phyloP scores from a whole-genome alignment of 768 basidiomycete species.

The Agaricus sinodeliciosus region DNA sequence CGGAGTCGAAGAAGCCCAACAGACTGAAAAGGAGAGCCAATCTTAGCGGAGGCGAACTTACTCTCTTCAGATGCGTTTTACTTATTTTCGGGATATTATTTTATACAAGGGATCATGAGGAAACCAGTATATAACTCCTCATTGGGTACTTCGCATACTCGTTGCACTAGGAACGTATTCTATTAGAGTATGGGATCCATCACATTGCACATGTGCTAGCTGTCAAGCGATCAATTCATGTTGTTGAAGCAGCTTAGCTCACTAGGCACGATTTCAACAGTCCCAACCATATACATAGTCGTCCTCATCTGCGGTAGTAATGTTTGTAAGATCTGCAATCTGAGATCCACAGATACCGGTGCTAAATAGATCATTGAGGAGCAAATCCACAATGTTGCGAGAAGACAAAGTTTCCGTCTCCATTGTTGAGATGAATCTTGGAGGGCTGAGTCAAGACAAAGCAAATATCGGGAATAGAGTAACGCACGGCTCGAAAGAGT shows the following conservation, averaged over 20 bases:
- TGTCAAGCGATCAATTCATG: not conserved
- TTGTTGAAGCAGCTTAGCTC: conserved; percentile 8
- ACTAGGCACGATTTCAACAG: conserved; percentile 36
- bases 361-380: conserved; percentile 67
- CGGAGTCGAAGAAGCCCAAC: not conserved
- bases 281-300: conserved; percentile 72
- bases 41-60: not conserved
- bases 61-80: not conserved
- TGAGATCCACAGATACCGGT: conserved; percentile 59
- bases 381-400: conserved; percentile 75
- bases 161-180: not conserved
- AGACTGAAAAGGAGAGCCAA: not conserved
- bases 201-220: too few relatives aligned
- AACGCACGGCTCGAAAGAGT: conserved; percentile 83
- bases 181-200: too few relatives aligned
- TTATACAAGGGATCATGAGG: conserved; percentile 2
- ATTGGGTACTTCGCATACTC: not conserved
- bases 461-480: conserved; percentile 1
- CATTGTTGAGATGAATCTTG: conserved; percentile 85
- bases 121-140: not conserved
- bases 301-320: conserved; percentile 13
- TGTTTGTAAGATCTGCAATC: not conserved
- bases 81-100: not conserved
- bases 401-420: conserved; percentile 86
- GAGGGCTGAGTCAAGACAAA: conserved; percentile 1